Percentiles rank a stretch among this genome's conserved stretches.
phyloP scores from a whole-genome alignment of 2,329 filamentous ascomycete species.

The Pestalotiopsis fici region DNA sequence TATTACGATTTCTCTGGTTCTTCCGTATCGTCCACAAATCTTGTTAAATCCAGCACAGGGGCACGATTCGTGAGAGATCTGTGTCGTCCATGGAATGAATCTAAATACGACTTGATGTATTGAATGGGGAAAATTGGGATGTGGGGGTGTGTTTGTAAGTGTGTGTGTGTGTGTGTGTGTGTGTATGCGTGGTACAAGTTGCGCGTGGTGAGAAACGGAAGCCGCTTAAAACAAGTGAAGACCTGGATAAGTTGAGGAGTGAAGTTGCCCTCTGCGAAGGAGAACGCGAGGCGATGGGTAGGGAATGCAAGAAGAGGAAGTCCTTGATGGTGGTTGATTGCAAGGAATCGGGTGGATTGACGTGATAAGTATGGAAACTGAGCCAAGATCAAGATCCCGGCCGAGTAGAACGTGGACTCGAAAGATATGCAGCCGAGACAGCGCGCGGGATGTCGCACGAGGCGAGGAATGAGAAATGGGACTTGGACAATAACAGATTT shows the following conservation, averaged over 20 bases:
- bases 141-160: too few relatives aligned
- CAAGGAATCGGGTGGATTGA: not conserved
- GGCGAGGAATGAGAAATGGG: not conserved
- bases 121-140: not conserved
- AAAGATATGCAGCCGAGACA: slow-evolving; percentile 1
- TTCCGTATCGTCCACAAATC: slow-evolving; percentile 7
- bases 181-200: too few relatives aligned
- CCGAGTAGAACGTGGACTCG: not conserved
- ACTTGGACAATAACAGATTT: not conserved
- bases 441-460: slow-evolving; percentile 6
- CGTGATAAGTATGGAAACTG: slow-evolving; percentile 8
- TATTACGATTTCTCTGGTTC: not conserved
- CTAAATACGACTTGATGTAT: slow-evolving; percentile 2
- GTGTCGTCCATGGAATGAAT: slow-evolving; percentile 30
- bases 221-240: too few relatives aligned
- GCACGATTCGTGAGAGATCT: slow-evolving; percentile 13
- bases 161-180: not conserved
- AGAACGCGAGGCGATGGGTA: not conserved
- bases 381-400: not conserved
- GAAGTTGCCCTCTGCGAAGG: not conserved
- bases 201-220: too few relatives aligned
- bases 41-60: slow-evolving; percentile 26
- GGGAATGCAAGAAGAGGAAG: not conserved
- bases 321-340: not conserved
- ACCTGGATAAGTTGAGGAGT: too few relatives aligned